A percentile compares a stretch with the other conserved stretches of the same genome.
Evolutionary conservation across 2,329 filamentous ascomycete genomes (phyloP).

Genomic region (Ceratocystiopsis brevicomis): DNA sequence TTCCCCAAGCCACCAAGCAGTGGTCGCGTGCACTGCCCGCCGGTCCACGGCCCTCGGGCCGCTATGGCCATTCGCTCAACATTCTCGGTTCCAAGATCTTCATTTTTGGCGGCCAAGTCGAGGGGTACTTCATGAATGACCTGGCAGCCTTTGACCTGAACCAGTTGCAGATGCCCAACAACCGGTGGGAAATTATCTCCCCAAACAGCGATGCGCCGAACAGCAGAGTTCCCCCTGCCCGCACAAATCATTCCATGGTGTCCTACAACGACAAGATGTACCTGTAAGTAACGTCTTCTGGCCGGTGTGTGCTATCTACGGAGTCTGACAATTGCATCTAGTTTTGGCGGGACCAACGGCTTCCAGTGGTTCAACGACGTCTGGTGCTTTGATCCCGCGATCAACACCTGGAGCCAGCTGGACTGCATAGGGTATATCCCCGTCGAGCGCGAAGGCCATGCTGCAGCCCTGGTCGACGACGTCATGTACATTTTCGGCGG

Average conservation of each 20-base stretch:
- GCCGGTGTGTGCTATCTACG: neutral
- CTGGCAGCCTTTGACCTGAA: slow-evolving; percentile 90
- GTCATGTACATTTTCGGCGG: slow-evolving; percentile 99
- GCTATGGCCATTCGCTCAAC: slow-evolving; percentile 91
- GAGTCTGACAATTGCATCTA: slow-evolving; percentile 16
- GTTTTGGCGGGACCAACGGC: slow-evolving; percentile 95
- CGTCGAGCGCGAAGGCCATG: slow-evolving; percentile 80
- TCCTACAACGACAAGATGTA: slow-evolving; percentile 89
- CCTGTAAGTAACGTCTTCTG: slow-evolving; percentile 40
- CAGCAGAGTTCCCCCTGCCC: slow-evolving; percentile 59
- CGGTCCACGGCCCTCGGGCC: slow-evolving; percentile 66
- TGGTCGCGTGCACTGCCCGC: slow-evolving; percentile 90
- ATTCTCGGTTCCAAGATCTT: slow-evolving; percentile 94
- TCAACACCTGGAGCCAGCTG: slow-evolving; percentile 69
- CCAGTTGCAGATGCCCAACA: slow-evolving; percentile 73
- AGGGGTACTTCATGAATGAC: slow-evolving; percentile 97
- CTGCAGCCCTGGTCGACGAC: slow-evolving; percentile 81
- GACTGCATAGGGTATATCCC: slow-evolving; percentile 98
- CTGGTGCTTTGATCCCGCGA: slow-evolving; percentile 77
- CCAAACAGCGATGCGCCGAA: slow-evolving; percentile 46
- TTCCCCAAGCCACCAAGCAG: slow-evolving; percentile 65
- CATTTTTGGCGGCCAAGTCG: slow-evolving; percentile 92
- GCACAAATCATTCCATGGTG: slow-evolving; percentile 87
- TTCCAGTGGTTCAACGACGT: slow-evolving; percentile 98
- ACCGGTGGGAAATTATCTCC: slow-evolving; percentile 88